Base-by-base conservation (phyloP, 345 rosid species). In the Corchorus olitorius region DNA sequence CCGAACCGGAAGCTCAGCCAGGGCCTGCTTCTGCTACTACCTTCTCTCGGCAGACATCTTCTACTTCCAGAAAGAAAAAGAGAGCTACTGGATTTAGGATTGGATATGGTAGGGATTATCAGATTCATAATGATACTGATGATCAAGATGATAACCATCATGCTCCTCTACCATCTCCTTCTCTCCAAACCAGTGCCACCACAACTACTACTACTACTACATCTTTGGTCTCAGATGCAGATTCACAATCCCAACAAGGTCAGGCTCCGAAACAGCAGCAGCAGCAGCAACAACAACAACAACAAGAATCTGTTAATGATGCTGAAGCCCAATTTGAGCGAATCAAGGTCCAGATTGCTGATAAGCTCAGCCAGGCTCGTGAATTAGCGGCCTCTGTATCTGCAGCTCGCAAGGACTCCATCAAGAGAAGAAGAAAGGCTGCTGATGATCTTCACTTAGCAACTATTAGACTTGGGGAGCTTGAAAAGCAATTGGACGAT, bases 401-500 rank as follows among this genome's bases (percentile, higher is more conserved):
- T 45, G 75, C 77, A 10, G 83, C 86, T 19, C 91, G 91, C 43
- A 94, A 89, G 88, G 90, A 83, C 9, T 80, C 88, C 60, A 88
- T 88, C 49, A 80, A 85, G 78, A 83, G 77, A 77, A 88, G 92
- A 84, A 88, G 97, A 46, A 84, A 84, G 80, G 97, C 89, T 22
- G 84, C 92, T 4, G 90, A 88, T 43, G 80, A 79, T 78, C 87
- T 92, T 70, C 76, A 82, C 70, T 86, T 73, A 12, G 94, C 89
- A 74, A 89, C 94, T 5, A 73, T 78, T 10, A 79, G 76, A 60
- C 88, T 81, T 77, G 79, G 81, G 14, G 89, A 84, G 59, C 89
- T 94, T 35, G 96, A 92, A 80, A 84, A 77, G 78, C 86, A 86
- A 79, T 84, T 94, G 84, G 93, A 92, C 75, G 92, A 88, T 20